Base-by-base conservation (phyloP, 2,329 filamentous ascomycete genomes). In the Sporothrix inflata region DNA sequence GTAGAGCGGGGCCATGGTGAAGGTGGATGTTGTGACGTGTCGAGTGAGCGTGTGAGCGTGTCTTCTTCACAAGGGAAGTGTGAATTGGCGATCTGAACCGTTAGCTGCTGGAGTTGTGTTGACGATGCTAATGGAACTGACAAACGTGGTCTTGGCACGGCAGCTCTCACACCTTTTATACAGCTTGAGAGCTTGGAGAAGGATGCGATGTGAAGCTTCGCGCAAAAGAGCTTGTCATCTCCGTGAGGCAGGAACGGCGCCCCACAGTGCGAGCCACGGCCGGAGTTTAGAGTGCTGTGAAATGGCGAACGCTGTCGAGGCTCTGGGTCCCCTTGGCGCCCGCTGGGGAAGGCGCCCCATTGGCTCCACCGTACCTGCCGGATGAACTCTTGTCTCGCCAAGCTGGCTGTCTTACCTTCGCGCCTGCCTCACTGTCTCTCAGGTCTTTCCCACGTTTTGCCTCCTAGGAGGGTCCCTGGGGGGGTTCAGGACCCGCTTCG, bases 1-100 rank as follows among this genome's bases (percentile, higher is more conserved):
- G 77, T 87, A 87, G 40, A 75, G 63, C 2, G 72, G 73, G 6
- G 73, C 69, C 73, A 75, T 75, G 4, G 30, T 38, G 14, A 12
- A 30, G n/a, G n/a, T n/a, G 24, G 11, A n/a, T n/a, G 34, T 3
- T 63, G 21, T 6, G n/a, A 67, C 14, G 34, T 7, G 5, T 1
- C 3, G 11, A 61, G 14, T 5, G 38, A 47, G 30, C 6, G 45
- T 16, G 38, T 47, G 42, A 4, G 42, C 14, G 42, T 47, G 34
- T 4, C 53, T 40, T n/a, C 12, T 34, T 34, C 34, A 34, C n/a
- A 19, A 42, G 19, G 9, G 19, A 40, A 8, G 30, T 21, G 30
- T 57, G 53, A 57, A 30, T 27, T 30, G 24, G 24, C 3, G 11
- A 65, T 1, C 11, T 27, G 60, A 11, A 21, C n/a, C 9, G 7